Evolutionary conservation across 176 grass and related monocot genomes (phyloP), one percentile per base, ranked within the genome.

Genomic region (Oryza longistaminata): DNA sequence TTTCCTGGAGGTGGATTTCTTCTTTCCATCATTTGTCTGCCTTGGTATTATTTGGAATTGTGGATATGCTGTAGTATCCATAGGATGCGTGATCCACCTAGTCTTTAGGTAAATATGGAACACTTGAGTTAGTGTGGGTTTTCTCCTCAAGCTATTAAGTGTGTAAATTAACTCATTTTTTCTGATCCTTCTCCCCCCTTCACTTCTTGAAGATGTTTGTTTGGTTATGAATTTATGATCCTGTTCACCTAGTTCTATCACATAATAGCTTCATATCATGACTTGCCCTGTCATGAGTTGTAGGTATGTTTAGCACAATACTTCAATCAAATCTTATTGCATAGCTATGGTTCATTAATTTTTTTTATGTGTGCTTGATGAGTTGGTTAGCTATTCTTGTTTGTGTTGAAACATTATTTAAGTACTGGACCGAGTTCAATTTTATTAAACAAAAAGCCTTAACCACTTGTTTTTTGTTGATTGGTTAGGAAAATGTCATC

Each of bases 401-500:
- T 71, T 24, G n/a, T 19, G 46, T 49, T 4, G 46, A 42, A 21
- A 71, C n/a, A 24, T 40, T 43, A 2, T 35, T 24, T 67, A 29
- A 39, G 15, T 60, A 61, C 42, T 24, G 12, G 43, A 10, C 16
- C 2, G 21, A 66, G 42, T 64, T 83, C 48, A 50, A 66, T 37
- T 31, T 39, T 11, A 34, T 6, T 6, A 8, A 69, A 7, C 12
- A 15, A 15, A 15, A 49, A 2, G 9, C 11, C 14, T 29, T 83
- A 49, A 40, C 62, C 64, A 17, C 11, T 74, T 68, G 53, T 31
- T 34, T 37, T 14, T 68, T 43, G 42, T 74, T 19, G n/a, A 11
- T 77, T 77, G 15, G 6, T 49, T 55, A 90, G 89, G 44, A 78
- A 87, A 80, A 90, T 90, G 85, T 64, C 80, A 7, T 68, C 89